Conservation (phyloP, 306 rosid species). For the Psophocarpus tetragonolobus region DNA sequence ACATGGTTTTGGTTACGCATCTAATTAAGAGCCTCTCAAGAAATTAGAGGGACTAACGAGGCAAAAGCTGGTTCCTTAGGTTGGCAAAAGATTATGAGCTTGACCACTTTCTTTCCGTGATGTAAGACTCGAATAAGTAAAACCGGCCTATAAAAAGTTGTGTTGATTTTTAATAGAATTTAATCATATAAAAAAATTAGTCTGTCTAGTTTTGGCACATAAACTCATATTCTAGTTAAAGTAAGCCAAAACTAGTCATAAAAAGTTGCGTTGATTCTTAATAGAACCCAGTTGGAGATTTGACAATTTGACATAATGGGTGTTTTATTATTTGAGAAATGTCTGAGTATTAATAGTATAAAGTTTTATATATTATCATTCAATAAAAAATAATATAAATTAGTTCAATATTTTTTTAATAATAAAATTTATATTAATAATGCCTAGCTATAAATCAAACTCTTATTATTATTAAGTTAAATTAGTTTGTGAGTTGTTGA, state of each 20-base stretch:
- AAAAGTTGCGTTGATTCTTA: conserved; percentile 29
- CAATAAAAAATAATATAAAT: no score
- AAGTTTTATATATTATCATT: no score
- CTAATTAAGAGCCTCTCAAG: neutral
- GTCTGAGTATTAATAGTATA: neutral
- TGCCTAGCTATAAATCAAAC: no score
- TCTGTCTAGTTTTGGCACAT: neutral
- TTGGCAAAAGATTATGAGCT: neutral
- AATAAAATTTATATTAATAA: no score
- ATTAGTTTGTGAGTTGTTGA: no score
- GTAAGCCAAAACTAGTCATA: neutral
- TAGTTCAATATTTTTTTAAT: no score
- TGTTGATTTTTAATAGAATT: no score
- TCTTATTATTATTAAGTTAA: no score
- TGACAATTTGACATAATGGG: neutral
- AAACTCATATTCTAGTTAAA: neutral
- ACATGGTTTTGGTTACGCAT: conserved; percentile 5
- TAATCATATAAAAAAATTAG: neutral
- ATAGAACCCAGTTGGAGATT: conserved; percentile 15
- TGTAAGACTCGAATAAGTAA: neutral
- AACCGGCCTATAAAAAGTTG: conserved; percentile 17
- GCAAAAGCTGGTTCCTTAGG: conserved; percentile 1
- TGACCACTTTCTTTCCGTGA: neutral
- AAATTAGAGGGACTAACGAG: neutral
- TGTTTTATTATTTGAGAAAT: neutral